Percentiles rank a stretch among this genome's conserved stretches.
Conservation (phyloP, 1,139 yeast genomes). For the Hyphopichia pseudoburtonii region DNA sequence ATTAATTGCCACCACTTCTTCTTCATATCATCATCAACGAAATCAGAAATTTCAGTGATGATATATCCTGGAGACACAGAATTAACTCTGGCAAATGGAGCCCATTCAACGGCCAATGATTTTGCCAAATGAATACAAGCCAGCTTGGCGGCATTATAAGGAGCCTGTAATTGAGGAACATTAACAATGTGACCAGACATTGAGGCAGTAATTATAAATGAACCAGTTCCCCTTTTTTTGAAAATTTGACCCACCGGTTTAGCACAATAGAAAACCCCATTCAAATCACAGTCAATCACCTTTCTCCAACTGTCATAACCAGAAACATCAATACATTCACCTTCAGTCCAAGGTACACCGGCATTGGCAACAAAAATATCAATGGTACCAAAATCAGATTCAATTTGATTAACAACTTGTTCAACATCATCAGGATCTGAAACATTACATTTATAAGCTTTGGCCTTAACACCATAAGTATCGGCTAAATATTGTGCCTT, state of each 20-base stretch:
- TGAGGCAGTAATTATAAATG: conserved; percentile 75
- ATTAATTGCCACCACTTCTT: conserved; percentile 62
- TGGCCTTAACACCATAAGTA: conserved; percentile 64
- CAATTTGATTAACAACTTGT: conserved; percentile 55
- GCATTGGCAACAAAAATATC: conserved; percentile 91
- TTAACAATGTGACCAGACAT: conserved; percentile 86
- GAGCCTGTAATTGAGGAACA: conserved; percentile 81
- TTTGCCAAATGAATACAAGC: conserved; percentile 78
- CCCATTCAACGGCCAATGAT: conserved; percentile 85
- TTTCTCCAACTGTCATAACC: conserved; percentile 58
- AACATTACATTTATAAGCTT: conserved; percentile 73
- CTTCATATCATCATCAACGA: conserved; percentile 49
- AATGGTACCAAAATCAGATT: conserved; percentile 69
- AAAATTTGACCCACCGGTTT: conserved; percentile 70
- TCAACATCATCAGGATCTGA: conserved; percentile 61
- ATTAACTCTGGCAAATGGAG: conserved; percentile 74
- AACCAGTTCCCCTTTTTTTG: conserved; percentile 67
- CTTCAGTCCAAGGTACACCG: conserved; percentile 84
- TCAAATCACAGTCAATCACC: conserved; percentile 69
- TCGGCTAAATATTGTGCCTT: conserved; percentile 57
- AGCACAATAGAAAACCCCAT: conserved; percentile 77
- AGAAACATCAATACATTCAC: conserved; percentile 60
- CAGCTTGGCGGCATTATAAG: conserved; percentile 84
- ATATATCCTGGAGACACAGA: conserved; percentile 83
- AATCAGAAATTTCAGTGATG: conserved; percentile 61